Base-by-base conservation (phyloP, 2,329 filamentous ascomycete species). In the Lachnellula suecica region DNA sequence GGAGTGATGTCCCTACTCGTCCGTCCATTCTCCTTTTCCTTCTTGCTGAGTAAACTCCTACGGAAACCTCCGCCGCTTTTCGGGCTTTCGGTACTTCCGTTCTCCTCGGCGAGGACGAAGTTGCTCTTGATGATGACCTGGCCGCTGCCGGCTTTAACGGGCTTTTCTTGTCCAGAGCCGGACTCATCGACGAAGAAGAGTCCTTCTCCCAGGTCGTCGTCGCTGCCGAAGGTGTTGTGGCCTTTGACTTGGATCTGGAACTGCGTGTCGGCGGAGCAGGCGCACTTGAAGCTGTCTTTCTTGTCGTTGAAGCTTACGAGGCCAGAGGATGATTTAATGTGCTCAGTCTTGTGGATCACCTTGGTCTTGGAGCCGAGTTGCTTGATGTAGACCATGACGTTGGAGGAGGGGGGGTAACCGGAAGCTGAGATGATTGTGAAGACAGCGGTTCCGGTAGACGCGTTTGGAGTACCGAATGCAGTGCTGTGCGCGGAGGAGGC, bases 151-250 rank as follows among this genome's bases (percentile, higher is more conserved):
- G 92, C 85, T 29, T 75, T 80, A 47, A 99, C 72, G 37, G 83
- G 77, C 75, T 93, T 94, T 61, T 93, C 87, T 27, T 79, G 75
- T 10, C 82, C 82, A 1, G 77, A 74, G 2, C 83, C 81, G 2
- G 78, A 81, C 67, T 99, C 93, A 59, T 93, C 91, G n/a, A 99
- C 83, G 67, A 95, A 92, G 73, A 96, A 96, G n/a, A 88, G 69
- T 4, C 83, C 83, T 66, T 97, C 92, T 48, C 94, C 94, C 0
- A 99, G 79, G 53, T 87, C 82, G 51, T 92, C 87, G 67, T 95
- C 91, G 52, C 84, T 87, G 47, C 89, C 88, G 66, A 97, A 93
- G 1, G 85, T 89, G 64, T 88, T 83, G 66, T 96, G 90, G 63
- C 91, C 88, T 68, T 91, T 91, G 56, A 91, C 91, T 58, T 89